Evolutionary conservation across 2,329 filamentous ascomycete species (phyloP).

Genomic region (Trichophyton equinum): DNA sequence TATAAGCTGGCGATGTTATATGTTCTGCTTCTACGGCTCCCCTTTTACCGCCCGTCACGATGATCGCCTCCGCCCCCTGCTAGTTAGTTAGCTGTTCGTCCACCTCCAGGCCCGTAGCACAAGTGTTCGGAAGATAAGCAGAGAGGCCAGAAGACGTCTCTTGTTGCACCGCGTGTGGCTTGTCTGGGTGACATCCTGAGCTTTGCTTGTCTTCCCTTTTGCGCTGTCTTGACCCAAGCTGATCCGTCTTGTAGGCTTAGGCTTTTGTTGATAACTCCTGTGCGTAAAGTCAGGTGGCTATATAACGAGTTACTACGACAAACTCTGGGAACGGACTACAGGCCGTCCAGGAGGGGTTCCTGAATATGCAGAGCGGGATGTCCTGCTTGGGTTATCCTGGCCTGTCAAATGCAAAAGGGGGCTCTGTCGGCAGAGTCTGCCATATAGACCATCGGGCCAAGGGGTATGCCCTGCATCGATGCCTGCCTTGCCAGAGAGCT

Average conservation of each 20-base stretch:
- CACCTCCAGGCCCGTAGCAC: neutral
- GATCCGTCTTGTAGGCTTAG: neutral
- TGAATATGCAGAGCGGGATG: no score
- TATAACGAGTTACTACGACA: no score
- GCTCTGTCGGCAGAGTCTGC: no score
- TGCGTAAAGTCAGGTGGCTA: no score
- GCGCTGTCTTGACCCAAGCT: neutral
- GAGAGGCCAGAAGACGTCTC: neutral
- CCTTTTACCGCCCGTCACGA: neutral
- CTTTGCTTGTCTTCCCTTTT: neutral
- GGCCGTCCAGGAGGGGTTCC: no score
- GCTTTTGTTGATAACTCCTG: neutral
- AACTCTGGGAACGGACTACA: no score
- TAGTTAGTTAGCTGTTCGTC: neutral
- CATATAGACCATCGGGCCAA: no score
- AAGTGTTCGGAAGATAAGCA: slow-evolving; percentile 1
- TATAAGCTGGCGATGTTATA: neutral
- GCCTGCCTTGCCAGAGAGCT: no score
- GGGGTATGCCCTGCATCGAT: no score
- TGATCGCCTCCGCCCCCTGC: neutral
- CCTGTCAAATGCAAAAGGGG: no score
- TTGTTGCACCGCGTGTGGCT: neutral
- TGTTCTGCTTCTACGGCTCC: neutral
- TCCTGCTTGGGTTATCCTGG: no score
- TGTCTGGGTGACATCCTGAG: neutral